Conservation (phyloP, 495 filamentous ascomycete genomes). For the Letharia lupina region DNA sequence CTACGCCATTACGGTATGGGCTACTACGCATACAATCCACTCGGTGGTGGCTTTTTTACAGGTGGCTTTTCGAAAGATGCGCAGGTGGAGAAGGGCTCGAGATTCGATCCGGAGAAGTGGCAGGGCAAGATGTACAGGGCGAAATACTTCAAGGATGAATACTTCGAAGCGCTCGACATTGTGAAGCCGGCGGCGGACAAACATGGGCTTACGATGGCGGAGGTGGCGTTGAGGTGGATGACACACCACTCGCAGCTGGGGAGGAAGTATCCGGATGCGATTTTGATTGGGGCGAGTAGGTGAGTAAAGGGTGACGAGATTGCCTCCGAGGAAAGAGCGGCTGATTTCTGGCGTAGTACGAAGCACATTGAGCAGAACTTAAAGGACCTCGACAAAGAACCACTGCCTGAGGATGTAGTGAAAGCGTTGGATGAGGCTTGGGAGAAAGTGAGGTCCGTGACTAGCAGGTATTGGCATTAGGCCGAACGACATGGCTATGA, state of each 20-base stretch:
- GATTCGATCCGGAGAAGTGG: slow-evolving; percentile 36
- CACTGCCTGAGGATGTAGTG: slow-evolving; percentile 48
- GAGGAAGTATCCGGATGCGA: slow-evolving; percentile 37
- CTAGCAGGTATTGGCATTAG: slow-evolving; percentile 17
- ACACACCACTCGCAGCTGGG: slow-evolving; percentile 37
- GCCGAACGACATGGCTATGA: slow-evolving; percentile 4
- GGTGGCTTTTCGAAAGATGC: slow-evolving; percentile 26
- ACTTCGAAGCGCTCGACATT: slow-evolving; percentile 42
- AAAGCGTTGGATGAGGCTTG: slow-evolving; percentile 46
- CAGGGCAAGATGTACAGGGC: slow-evolving; percentile 35
- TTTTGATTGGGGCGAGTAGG: slow-evolving; percentile 49
- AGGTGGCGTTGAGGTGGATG: slow-evolving; percentile 44
- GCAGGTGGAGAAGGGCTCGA: slow-evolving; percentile 34
- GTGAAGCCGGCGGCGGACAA: slow-evolving; percentile 38
- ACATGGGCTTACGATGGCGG: slow-evolving; percentile 36
- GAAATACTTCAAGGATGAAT: slow-evolving; percentile 41
- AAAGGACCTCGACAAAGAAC: slow-evolving; percentile 46
- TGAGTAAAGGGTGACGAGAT: background rate
- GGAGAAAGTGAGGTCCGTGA: slow-evolving; percentile 28
- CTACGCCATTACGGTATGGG: slow-evolving; percentile 45
- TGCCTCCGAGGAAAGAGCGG: background rate
- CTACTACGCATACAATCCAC: slow-evolving; percentile 44
- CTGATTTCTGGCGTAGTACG: background rate
- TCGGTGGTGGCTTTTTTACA: slow-evolving; percentile 43
- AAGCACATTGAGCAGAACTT: slow-evolving; percentile 42